Percentiles rank a stretch among this genome's conserved stretches.
Conservation (phyloP, 2,329 filamentous ascomycete genomes). For the Verticillium klebahnii region DNA sequence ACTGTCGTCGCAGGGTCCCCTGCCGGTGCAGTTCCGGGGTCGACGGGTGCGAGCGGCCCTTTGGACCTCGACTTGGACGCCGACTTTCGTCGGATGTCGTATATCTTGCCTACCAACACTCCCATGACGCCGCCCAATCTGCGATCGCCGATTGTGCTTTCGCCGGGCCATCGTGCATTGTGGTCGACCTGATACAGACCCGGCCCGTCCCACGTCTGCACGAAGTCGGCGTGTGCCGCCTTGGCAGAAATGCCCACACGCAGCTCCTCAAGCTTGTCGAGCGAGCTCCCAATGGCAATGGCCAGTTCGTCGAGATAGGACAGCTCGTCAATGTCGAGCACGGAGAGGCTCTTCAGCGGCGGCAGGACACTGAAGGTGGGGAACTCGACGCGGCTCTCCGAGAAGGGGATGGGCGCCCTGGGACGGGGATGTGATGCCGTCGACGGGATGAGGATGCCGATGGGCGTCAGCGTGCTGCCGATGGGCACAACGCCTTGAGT, state of each 20-base stretch:
- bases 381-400: constrained; percentile 63
- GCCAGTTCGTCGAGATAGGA: constrained; percentile 81
- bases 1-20: neutral
- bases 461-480: constrained; percentile 33
- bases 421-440: constrained; percentile 22
- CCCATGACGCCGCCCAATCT: constrained; percentile 65
- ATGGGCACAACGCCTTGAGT: constrained; percentile 19
- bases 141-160: constrained; percentile 54
- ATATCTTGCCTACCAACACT: constrained; percentile 62
- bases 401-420: constrained; percentile 38
- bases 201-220: constrained; percentile 57
- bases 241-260: constrained; percentile 64
- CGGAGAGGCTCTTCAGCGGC: constrained; percentile 67
- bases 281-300: constrained; percentile 67
- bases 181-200: constrained; percentile 61
- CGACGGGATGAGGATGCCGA: constrained; percentile 32
- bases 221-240: constrained; percentile 44
- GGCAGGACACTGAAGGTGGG: constrained; percentile 77
- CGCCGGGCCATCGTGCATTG: constrained; percentile 50
- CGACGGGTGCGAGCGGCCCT: neutral
- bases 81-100: constrained; percentile 43
- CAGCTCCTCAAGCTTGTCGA: constrained; percentile 62
- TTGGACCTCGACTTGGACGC: constrained; percentile 7
- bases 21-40: neutral
- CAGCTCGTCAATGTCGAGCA: constrained; percentile 78